These are phyloP conservation scores for Venustampulla echinocandica DNA, from an alignment of 495 filamentous ascomycete species.

Conservation along the genomic window DNA sequence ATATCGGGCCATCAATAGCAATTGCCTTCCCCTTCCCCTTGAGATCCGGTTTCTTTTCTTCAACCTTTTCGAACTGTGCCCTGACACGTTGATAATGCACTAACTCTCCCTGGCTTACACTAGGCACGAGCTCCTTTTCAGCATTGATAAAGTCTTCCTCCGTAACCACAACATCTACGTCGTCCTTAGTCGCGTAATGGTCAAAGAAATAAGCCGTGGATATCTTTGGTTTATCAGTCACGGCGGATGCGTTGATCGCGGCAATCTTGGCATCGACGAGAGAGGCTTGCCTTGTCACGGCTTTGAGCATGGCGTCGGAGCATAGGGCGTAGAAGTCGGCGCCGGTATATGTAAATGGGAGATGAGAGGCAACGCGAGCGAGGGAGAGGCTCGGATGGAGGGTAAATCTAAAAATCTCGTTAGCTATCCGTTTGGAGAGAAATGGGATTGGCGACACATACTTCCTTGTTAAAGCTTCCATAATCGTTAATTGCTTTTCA, in stretches of 20 bases:
- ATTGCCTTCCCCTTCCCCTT: constrained; percentile 49
- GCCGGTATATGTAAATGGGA: constrained; percentile 95
- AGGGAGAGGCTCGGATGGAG: constrained; percentile 71
- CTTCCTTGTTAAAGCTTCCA: constrained; percentile 92
- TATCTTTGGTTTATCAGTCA: constrained; percentile 30
- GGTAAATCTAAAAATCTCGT: constrained; percentile 52
- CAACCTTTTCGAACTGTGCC: constrained; percentile 62
- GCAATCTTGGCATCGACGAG: constrained; percentile 79
- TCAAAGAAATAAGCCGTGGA: constrained; percentile 93
- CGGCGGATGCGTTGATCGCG: constrained; percentile 37
- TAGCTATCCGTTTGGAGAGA: constrained; percentile 9
- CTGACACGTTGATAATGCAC: constrained; percentile 85
- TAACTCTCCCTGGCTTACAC: constrained; percentile 86
- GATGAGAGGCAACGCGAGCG: constrained; percentile 55
- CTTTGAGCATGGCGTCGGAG: constrained; percentile 97
- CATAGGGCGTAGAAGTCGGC: constrained; percentile 95
- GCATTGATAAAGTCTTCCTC: constrained; percentile 81
- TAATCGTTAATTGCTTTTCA: constrained; percentile 87
- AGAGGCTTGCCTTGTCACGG: constrained; percentile 82
- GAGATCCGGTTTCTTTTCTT: constrained; percentile 25
- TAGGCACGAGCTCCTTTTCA: constrained; percentile 76
- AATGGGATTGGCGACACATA: constrained; percentile 34
- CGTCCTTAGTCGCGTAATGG: constrained; percentile 72
- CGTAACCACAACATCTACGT: constrained; percentile 76
- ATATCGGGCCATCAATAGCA: constrained; percentile 13